Evolutionary conservation across 495 filamentous ascomycete genomes (phyloP).

Genomic region (Trypethelium eluteriae): DNA sequence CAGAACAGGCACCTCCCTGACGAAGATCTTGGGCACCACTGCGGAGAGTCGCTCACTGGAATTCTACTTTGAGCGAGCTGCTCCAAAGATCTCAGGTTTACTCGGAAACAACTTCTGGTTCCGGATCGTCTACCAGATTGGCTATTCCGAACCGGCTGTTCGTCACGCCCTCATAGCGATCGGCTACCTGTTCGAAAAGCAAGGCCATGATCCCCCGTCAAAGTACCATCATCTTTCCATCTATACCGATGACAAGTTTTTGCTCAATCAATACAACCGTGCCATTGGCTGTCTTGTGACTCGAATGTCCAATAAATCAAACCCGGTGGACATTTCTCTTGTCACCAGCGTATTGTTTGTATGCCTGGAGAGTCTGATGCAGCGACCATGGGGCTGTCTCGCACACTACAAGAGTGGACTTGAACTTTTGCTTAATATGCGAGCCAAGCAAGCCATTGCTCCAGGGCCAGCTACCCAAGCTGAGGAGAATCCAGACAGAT

Average conservation of each 20-base stretch:
- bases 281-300: neutral
- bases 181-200: constrained; percentile 16
- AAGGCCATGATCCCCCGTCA: neutral
- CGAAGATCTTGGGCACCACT: neutral
- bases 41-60: neutral
- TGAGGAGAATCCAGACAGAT: neutral
- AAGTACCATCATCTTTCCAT: neutral
- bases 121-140: constrained; percentile 9
- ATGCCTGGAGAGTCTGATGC: constrained; percentile 19
- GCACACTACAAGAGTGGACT: constrained; percentile 22
- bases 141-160: constrained; percentile 16
- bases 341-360: constrained; percentile 20
- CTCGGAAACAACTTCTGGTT: constrained; percentile 11
- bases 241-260: constrained; percentile 13
- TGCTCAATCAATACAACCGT: constrained; percentile 10
- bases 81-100: constrained; percentile 2
- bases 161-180: constrained; percentile 20
- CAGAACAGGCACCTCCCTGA: neutral
- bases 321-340: constrained; percentile 15
- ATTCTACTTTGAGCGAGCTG: constrained; percentile 9
- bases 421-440: constrained; percentile 12
- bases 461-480: neutral
- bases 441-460: neutral
- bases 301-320: neutral
- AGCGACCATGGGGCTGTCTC: constrained; percentile 12